Conservation (phyloP, 768 basidiomycete species). For the Leucocoprinus leucothites region DNA sequence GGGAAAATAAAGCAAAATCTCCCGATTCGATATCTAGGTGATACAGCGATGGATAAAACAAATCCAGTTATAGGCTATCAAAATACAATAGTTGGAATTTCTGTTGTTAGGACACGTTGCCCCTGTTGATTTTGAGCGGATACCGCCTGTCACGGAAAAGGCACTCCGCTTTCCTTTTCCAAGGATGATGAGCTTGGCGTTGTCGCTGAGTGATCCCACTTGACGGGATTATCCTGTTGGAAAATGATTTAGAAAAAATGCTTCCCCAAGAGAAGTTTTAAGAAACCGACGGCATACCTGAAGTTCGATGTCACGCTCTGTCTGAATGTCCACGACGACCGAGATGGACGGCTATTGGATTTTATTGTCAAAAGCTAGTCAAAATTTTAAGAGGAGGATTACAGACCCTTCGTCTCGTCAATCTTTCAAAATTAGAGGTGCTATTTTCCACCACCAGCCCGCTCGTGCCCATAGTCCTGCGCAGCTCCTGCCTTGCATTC, state of each 20-base stretch:
- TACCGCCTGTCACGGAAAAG: background rate
- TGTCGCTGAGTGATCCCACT: background rate
- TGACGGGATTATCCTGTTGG: background rate
- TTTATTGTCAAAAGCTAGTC: too few species aligned
- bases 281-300: background rate
- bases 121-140: background rate
- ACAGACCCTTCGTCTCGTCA: constrained; percentile 1
- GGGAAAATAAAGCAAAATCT: too few species aligned
- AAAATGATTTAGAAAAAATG: background rate
- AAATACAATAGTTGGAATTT: too few species aligned
- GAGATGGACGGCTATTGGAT: background rate
- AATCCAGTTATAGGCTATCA: too few species aligned
- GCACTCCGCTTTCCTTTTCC: background rate
- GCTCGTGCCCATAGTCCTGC: constrained; percentile 12
- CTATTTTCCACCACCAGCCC: background rate
- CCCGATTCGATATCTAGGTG: too few species aligned
- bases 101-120: too few species aligned
- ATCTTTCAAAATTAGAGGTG: background rate
- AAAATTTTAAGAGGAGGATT: too few species aligned
- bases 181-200: background rate
- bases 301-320: constrained; percentile 4
- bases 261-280: background rate
- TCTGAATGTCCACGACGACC: constrained; percentile 3
- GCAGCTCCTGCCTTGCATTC: constrained; percentile 19
- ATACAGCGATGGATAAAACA: too few species aligned